A percentile compares a stretch with the other conserved stretches of the same genome.
Evolutionary conservation across 805 yeast species (phyloP).

Genomic region (Candida coquimbonensis): DNA sequence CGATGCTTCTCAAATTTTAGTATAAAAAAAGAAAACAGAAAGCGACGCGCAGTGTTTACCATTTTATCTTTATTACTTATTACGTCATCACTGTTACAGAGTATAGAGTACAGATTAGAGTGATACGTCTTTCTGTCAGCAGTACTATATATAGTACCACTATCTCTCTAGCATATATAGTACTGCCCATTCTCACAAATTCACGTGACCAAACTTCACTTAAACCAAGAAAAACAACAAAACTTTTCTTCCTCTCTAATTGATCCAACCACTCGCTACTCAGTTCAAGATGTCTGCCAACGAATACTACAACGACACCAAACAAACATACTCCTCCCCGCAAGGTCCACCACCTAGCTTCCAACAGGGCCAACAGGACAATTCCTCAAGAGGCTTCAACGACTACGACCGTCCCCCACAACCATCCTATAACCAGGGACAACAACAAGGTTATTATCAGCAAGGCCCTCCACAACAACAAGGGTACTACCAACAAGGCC

Average conservation of each 20-base stretch:
- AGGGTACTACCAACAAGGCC: not conserved
- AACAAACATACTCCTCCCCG: conserved; percentile 16
- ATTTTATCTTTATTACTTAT: too few species aligned
- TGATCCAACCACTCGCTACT: not conserved
- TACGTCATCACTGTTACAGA: too few species aligned
- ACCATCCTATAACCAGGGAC: conserved; percentile 6
- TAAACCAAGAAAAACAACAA: too few species aligned
- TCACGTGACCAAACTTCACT: too few species aligned
- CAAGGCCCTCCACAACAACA: conserved; percentile 11
- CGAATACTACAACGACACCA: conserved; percentile 19
- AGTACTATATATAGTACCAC: too few species aligned
- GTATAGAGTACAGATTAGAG: too few species aligned
- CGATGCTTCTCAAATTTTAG: too few species aligned
- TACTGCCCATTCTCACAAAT: too few species aligned
- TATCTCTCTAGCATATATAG: too few species aligned
- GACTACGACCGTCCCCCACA: conserved; percentile 18
- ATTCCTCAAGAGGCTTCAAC: conserved; percentile 13
- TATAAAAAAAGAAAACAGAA: too few species aligned
- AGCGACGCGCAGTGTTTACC: too few species aligned
- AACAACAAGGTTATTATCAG: conserved; percentile 1
- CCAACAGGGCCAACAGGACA: conserved; percentile 7
- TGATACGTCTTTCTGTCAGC: too few species aligned
- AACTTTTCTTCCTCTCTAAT: not conserved
- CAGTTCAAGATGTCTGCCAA: conserved; percentile 20
- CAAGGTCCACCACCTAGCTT: not conserved